A percentile compares a stretch with the other conserved stretches of the same genome.
phyloP scores from a whole-genome alignment of 1,139 yeast genomes.

The Hansenula sp. region DNA sequence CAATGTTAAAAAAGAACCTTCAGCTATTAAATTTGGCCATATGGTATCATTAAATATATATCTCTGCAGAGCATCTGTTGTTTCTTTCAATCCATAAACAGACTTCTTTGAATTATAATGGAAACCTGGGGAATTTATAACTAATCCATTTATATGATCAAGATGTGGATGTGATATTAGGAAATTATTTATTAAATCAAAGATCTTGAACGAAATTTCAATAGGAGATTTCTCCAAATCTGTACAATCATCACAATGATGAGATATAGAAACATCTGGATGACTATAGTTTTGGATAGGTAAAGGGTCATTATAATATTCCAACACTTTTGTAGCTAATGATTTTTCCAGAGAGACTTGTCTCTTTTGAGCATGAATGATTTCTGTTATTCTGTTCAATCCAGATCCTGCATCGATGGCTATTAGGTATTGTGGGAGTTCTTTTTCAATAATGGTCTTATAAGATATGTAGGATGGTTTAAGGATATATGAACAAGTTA shows the following conservation, averaged over 20 bases:
- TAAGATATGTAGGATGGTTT: conserved; percentile 49
- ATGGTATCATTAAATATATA: conserved; percentile 69
- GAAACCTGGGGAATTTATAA: conserved; percentile 68
- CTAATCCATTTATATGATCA: conserved; percentile 72
- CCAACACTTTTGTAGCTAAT: conserved; percentile 3
- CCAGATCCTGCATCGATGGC: conserved; percentile 85
- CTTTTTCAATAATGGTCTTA: conserved; percentile 29
- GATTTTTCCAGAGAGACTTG: conserved; percentile 3
- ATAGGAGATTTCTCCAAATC: conserved; percentile 17
- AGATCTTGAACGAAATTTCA: conserved; percentile 27
- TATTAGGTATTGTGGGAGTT: conserved; percentile 37
- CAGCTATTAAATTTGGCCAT: conserved; percentile 62
- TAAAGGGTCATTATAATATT: conserved; percentile 24
- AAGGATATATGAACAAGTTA: conserved; percentile 62
- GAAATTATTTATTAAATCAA: conserved; percentile 35
- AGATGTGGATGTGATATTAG: conserved; percentile 81
- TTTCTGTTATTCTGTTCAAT: conserved; percentile 49
- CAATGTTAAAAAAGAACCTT: conserved; percentile 22
- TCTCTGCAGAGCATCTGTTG: conserved; percentile 47
- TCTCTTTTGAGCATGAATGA: conserved; percentile 30
- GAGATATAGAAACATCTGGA: not conserved
- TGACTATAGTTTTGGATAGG: conserved; percentile 5
- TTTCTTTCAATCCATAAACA: conserved; percentile 51
- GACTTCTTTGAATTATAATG: conserved; percentile 31
- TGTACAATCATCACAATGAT: not conserved